Evolutionary conservation across 805 yeast genomes (phyloP).

Genomic region (Wickerhamomyces rabaulensis): DNA sequence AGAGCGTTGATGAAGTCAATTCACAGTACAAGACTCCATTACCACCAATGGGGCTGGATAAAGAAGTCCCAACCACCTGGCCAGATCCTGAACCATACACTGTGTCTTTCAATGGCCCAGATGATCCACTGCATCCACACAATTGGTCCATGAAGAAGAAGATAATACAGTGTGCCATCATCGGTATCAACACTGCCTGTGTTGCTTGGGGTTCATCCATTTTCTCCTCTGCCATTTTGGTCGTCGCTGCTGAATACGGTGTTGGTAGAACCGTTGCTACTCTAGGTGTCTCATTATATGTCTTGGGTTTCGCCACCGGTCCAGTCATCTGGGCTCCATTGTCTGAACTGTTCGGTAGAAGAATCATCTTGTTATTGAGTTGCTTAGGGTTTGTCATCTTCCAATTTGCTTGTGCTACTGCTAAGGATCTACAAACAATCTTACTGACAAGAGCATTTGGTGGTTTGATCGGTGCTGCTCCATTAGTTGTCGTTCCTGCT

Average conservation of each 20-base stretch:
- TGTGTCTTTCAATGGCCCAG: constrained; percentile 72
- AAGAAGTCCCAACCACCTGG: constrained; percentile 34
- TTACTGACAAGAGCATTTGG: constrained; percentile 74
- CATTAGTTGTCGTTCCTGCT: constrained; percentile 83
- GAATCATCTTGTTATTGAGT: constrained; percentile 51
- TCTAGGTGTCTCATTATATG: constrained; percentile 74
- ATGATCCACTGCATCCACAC: constrained; percentile 77
- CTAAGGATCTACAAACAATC: constrained; percentile 71
- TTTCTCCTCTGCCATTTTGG: constrained; percentile 57
- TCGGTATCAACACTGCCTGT: constrained; percentile 46
- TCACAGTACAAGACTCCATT: constrained; percentile 31
- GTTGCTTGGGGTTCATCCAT: constrained; percentile 81
- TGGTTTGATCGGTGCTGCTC: constrained; percentile 81
- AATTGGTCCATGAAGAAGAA: constrained; percentile 61
- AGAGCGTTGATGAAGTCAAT: constrained; percentile 23
- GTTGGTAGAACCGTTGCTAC: constrained; percentile 67
- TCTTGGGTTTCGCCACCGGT: constrained; percentile 91
- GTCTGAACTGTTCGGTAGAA: constrained; percentile 75
- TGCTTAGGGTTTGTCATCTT: constrained; percentile 53
- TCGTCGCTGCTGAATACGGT: constrained; percentile 44
- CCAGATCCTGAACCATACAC: constrained; percentile 64
- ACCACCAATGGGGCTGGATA: constrained; percentile 63
- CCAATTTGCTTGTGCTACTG: constrained; percentile 71
- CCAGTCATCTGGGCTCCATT: constrained; percentile 89
- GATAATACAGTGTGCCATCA: constrained; percentile 34